Evolutionary conservation across 2,329 filamentous ascomycete genomes (phyloP), one percentile per base, ranked within the genome.

Genomic region (Epichloe baconii): DNA sequence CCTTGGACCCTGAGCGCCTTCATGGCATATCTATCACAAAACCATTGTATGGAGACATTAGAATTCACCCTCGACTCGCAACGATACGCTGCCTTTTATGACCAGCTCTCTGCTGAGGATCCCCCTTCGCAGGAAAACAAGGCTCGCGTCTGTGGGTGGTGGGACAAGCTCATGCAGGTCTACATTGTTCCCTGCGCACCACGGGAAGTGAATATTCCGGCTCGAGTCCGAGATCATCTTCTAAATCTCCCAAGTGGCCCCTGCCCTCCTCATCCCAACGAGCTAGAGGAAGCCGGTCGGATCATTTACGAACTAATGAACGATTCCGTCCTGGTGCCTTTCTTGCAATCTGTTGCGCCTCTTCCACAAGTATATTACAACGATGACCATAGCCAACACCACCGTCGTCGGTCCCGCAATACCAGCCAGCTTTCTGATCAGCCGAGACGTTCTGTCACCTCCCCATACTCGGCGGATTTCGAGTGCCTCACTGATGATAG

Each of bases 261-360:
- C 7, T 71, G 74, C 0, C 88, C 91, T 6, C 85, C 84, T 5
- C 71, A 80, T 53, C 90, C 93, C 1, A 79, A 83, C 41, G 79
- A 82, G 50, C 74, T 98, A 15, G 85, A 94, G 54, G 79, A 86
- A 48, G 89, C 93, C 19, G 86, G 95, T 23, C 78, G 79, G 55
- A 94, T 95, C 54, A 87, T 96, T 41, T 90, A 91, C 66, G 93
- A 97, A 59, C 74, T 98, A 51, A 97, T 98, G 90, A 94, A 95
- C 61, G 93, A 97, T 65, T 96, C 90, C 3, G 87, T 97, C 0
- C 75, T 97, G 48, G 83, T 95, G 0, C 90, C 91, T 0, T 98
- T 97, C 64, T 76, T 97, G 50, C 91, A 95, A 55, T 78, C 77
- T 0, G 68, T 78, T n/a, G 61, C 69, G 5, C 62, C 70, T 2